These are phyloP conservation scores for Pseudocercospora pini-densiflorae DNA, from an alignment of 2,329 filamentous ascomycete genomes.

Conservation along the genomic window DNA sequence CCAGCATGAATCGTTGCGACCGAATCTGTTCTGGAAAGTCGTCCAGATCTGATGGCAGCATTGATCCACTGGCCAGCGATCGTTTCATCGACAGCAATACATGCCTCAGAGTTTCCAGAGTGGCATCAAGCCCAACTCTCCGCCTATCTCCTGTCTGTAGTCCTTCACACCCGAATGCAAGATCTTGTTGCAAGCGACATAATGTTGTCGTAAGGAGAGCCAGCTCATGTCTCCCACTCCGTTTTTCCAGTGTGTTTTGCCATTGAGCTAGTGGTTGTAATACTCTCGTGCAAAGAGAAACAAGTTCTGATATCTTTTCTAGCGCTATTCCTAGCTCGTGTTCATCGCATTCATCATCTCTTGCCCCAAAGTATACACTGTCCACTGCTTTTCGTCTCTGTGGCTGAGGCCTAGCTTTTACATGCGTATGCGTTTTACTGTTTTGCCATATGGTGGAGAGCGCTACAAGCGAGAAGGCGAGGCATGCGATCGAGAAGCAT, in stretches of 20 bases:
- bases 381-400: constrained; percentile 18
- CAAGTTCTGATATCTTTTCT: constrained; percentile 2
- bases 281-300: constrained; percentile 9
- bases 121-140: constrained; percentile 22
- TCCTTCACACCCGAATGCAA: background rate
- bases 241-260: background rate
- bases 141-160: constrained; percentile 1
- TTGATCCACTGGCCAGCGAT: background rate
- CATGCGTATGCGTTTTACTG: background rate
- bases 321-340: background rate
- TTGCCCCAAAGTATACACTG: constrained; percentile 11
- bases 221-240: constrained; percentile 16
- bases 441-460: constrained; percentile 30
- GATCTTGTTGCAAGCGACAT: constrained; percentile 30
- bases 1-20: constrained; percentile 28
- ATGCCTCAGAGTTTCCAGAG: constrained; percentile 13
- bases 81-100: constrained; percentile 10
- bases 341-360: background rate
- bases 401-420: background rate
- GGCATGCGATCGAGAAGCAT: constrained; percentile 34
- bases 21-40: constrained; percentile 25
- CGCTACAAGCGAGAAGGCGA: constrained; percentile 33
- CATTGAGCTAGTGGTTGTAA: background rate
- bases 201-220: constrained; percentile 26
- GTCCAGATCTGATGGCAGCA: background rate